phyloP scores from a whole-genome alignment of 2,329 filamentous ascomycete species.

The Aspergillus sp. region DNA sequence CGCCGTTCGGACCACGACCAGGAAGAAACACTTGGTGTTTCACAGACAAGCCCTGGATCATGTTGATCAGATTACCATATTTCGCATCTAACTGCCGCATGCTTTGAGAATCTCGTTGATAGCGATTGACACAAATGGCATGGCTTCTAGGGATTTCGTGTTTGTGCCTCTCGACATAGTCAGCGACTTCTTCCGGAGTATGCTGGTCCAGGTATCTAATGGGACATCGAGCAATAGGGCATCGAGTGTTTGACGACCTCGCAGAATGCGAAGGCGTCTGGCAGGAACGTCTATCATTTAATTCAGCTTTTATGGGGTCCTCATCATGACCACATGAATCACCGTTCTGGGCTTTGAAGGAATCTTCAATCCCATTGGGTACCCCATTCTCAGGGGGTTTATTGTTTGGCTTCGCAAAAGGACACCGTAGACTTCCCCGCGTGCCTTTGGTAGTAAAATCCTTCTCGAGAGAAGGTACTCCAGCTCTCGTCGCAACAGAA shows the following conservation, averaged over 20 bases:
- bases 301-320: slow-evolving; percentile 51
- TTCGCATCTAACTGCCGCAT: slow-evolving; percentile 88
- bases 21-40: slow-evolving; percentile 87
- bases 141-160: slow-evolving; percentile 92
- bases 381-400: slow-evolving; percentile 33
- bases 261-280: slow-evolving; percentile 26
- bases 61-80: slow-evolving; percentile 85
- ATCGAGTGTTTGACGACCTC: slow-evolving; percentile 57
- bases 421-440: slow-evolving; percentile 74
- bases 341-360: slow-evolving; percentile 37
- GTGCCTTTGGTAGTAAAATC: slow-evolving; percentile 86
- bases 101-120: slow-evolving; percentile 80
- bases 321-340: slow-evolving; percentile 49
- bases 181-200: slow-evolving; percentile 85
- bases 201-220: slow-evolving; percentile 92
- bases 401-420: slow-evolving; percentile 59
- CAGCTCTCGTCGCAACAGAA: slow-evolving; percentile 43
- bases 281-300: slow-evolving; percentile 41
- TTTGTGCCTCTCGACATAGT: slow-evolving; percentile 92
- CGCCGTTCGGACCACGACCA: slow-evolving; percentile 32
- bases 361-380: slow-evolving; percentile 34
- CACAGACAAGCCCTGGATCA: slow-evolving; percentile 85
- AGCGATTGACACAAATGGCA: slow-evolving; percentile 83
- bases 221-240: slow-evolving; percentile 67
- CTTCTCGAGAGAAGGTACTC: slow-evolving; percentile 69